These are phyloP conservation scores for Crataegus laevigata DNA, from an alignment of 306 rosid species.

Conservation along the genomic window DNA sequence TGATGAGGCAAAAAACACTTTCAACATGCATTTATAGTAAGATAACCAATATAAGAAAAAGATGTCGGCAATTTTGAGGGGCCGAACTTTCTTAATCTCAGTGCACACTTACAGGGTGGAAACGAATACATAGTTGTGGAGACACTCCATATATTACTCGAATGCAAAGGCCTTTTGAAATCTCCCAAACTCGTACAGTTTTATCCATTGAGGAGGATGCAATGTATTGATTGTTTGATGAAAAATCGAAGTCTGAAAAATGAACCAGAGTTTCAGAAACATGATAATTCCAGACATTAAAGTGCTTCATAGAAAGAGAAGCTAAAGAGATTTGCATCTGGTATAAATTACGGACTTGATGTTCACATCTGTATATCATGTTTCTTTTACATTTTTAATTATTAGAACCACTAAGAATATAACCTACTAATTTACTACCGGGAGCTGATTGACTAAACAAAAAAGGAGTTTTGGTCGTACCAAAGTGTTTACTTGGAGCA, in stretches of 20 bases:
- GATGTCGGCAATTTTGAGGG: not conserved
- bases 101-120: slow-evolving; percentile 86
- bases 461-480: not conserved
- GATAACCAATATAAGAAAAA: not conserved
- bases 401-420: not conserved
- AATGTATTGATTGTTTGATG: slow-evolving; percentile 93
- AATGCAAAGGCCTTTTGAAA: slow-evolving; percentile 76
- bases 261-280: slow-evolving; percentile 25
- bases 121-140: slow-evolving; percentile 85
- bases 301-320: not conserved
- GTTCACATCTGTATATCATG: not conserved
- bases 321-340: not conserved
- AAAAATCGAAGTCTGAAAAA: slow-evolving; percentile 89
- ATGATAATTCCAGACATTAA: no score
- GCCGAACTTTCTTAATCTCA: not conserved
- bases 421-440: not conserved
- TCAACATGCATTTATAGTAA: not conserved
- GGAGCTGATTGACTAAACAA: not conserved
- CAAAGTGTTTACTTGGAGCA: not conserved
- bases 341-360: not conserved
- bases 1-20: not conserved
- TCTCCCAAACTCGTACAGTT: slow-evolving; percentile 96
- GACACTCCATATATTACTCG: slow-evolving; percentile 96
- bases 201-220: slow-evolving; percentile 92
- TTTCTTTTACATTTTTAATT: not conserved